phyloP scores from a whole-genome alignment of 2,329 filamentous ascomycete genomes.

The Colletotrichum euphorbiae region DNA sequence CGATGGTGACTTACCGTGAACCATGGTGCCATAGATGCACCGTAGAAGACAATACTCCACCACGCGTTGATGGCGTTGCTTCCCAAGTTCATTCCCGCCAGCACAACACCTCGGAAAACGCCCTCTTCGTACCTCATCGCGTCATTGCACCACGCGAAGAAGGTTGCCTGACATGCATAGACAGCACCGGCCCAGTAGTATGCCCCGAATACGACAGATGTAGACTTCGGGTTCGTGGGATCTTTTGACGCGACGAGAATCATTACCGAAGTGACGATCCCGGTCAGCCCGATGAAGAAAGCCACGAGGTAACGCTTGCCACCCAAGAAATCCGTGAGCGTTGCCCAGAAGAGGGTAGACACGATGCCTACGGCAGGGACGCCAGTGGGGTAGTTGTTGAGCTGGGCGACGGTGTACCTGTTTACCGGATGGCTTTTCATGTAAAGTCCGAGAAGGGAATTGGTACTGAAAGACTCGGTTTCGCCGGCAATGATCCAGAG shows the following conservation, averaged over 20 bases:
- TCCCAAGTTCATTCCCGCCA: constrained; percentile 78
- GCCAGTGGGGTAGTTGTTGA: constrained; percentile 69
- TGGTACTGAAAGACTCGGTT: constrained; percentile 76
- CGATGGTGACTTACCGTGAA: constrained; percentile 63
- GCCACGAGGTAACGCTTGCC: constrained; percentile 74
- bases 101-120: constrained; percentile 72
- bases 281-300: constrained; percentile 75
- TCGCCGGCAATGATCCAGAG: constrained; percentile 79
- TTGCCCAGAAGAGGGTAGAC: constrained; percentile 76
- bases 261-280: constrained; percentile 71
- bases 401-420: constrained; percentile 59
- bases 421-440: constrained; percentile 60
- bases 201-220: constrained; percentile 68
- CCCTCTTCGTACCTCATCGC: constrained; percentile 73
- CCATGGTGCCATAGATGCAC: constrained; percentile 73
- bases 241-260: constrained; percentile 65
- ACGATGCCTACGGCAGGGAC: constrained; percentile 68
- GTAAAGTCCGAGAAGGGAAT: constrained; percentile 66
- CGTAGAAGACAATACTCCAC: constrained; percentile 80
- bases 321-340: constrained; percentile 72
- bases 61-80: constrained; percentile 77
- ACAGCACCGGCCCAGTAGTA: constrained; percentile 79
- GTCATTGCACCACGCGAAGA: constrained; percentile 83
- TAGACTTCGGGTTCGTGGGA: constrained; percentile 54
- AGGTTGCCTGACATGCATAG: constrained; percentile 79